phyloP scores from a whole-genome alignment of 768 basidiomycete genomes.

The Megacollybia marginata region DNA sequence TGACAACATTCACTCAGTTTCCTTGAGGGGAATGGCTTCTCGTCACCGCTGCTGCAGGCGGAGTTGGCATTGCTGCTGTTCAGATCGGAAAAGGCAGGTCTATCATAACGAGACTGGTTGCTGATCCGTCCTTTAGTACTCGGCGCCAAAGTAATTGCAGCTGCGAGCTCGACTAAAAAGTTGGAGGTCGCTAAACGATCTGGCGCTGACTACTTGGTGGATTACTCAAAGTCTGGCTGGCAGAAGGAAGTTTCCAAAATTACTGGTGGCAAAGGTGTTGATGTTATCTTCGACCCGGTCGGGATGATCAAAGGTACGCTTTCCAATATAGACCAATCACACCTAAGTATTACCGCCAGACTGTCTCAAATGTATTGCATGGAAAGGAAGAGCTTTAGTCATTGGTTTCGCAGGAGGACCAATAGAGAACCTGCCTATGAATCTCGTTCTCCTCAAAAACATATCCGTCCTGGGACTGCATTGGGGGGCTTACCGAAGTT shows the following conservation, averaged over 20 bases:
- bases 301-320: constrained; percentile 60
- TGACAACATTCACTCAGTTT: constrained; percentile 5
- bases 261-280: constrained; percentile 79
- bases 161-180: constrained; percentile 75
- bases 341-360: constrained; percentile 36
- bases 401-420: constrained; percentile 85
- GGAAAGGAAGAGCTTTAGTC: constrained; percentile 90
- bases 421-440: constrained; percentile 86
- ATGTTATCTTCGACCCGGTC: constrained; percentile 84
- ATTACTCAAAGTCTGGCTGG: constrained; percentile 79
- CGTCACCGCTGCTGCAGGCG: constrained; percentile 93
- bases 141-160: constrained; percentile 93
- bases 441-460: constrained; percentile 79
- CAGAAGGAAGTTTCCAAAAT: constrained; percentile 83
- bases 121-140: constrained; percentile 40
- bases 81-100: constrained; percentile 83
- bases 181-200: constrained; percentile 65
- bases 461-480: constrained; percentile 77
- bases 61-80: constrained; percentile 87
- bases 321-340: background rate
- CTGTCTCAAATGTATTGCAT: constrained; percentile 86
- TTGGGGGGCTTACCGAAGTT: constrained; percentile 79
- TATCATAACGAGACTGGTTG: background rate
- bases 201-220: constrained; percentile 77
- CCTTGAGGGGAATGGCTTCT: constrained; percentile 79